Conservation (phyloP, 305 asterid genomes). For the Nicotiana rustica region DNA sequence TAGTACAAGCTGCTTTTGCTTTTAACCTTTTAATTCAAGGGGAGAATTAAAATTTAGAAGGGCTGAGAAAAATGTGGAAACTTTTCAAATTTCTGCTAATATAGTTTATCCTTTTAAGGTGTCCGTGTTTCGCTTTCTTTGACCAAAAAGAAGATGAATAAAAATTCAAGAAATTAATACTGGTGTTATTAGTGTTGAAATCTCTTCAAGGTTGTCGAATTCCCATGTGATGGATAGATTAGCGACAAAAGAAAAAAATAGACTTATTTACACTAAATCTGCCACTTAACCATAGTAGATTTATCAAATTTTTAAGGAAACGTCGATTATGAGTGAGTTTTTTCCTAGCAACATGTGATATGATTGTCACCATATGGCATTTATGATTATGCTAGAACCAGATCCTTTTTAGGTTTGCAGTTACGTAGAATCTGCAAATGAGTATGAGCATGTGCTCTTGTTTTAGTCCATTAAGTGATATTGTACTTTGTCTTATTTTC, state of each 20-base stretch:
- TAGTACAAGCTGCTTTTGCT: too few relatives aligned
- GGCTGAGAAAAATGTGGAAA: too few relatives aligned
- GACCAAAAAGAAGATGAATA: background rate
- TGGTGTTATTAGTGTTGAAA: background rate
- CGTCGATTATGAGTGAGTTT: too few relatives aligned
- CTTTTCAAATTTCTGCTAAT: too few relatives aligned
- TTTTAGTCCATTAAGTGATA: conserved; percentile 27
- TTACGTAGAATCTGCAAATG: conserved; percentile 27
- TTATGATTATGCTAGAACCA: background rate
- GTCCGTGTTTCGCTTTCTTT: background rate
- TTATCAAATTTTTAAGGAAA: too few relatives aligned
- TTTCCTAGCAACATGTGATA: too few relatives aligned
- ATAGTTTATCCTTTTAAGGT: background rate
- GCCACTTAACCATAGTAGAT: background rate
- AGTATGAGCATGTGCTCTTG: conserved; percentile 35
- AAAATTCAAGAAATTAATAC: background rate
- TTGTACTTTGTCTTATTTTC: background rate
- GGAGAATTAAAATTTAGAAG: too few relatives aligned
- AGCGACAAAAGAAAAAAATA: too few relatives aligned
- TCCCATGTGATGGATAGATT: background rate
- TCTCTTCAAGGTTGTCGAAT: background rate
- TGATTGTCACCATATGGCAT: background rate
- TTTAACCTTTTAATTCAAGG: too few relatives aligned
- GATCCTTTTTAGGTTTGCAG: background rate
- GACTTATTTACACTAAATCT: background rate